Evolutionary conservation across 2,329 filamentous ascomycete genomes (phyloP).

Genomic region (Colletotrichum aenigma): DNA sequence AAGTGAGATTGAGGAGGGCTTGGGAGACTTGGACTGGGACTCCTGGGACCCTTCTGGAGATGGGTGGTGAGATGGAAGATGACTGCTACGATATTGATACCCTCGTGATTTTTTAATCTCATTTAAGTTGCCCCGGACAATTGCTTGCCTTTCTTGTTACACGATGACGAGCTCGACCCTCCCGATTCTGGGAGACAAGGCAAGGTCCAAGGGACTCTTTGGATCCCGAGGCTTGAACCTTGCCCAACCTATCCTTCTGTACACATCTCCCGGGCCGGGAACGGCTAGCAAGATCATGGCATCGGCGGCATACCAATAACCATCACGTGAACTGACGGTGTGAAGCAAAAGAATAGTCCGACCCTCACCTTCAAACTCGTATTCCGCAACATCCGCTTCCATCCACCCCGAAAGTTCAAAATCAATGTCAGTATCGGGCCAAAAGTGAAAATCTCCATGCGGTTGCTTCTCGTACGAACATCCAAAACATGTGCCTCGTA

Average conservation of each 20-base stretch:
- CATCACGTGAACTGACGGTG: background rate
- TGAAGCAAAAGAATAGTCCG: background rate
- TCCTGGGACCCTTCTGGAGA: background rate
- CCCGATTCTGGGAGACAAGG: background rate
- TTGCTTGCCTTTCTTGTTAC: background rate
- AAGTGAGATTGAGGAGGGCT: background rate
- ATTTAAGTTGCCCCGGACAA: background rate
- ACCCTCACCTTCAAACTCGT: background rate
- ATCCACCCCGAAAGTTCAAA: fast-evolving
- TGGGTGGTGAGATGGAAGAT: background rate
- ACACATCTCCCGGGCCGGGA: background rate
- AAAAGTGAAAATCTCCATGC: fast-evolving
- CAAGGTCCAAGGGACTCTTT: background rate
- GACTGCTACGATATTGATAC: background rate
- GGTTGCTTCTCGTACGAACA: background rate
- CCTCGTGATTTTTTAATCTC: background rate
- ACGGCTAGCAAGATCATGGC: background rate
- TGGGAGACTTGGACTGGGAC: background rate
- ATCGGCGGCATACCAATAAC: background rate
- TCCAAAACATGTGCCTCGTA: background rate
- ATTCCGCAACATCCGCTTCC: background rate
- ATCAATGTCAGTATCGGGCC: background rate
- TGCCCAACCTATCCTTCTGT: background rate
- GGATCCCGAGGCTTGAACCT: background rate
- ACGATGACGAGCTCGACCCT: background rate